These are phyloP conservation scores for Cinnamomum chago DNA, from an alignment of 164 flowering plant species.

Conservation along the genomic window DNA sequence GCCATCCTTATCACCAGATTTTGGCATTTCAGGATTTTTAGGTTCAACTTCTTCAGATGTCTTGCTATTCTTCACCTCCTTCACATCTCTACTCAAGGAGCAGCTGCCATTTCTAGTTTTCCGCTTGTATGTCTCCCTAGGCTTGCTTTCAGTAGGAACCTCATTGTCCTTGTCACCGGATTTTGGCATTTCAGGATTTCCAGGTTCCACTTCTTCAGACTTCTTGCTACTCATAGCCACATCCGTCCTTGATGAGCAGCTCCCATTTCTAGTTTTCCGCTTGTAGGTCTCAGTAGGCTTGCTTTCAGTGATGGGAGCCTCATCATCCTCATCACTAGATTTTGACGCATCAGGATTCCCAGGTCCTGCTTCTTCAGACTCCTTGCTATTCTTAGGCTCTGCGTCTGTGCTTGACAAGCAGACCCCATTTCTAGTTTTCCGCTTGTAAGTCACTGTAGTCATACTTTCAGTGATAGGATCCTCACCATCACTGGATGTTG, in stretches of 20 bases:
- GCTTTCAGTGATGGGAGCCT: neutral
- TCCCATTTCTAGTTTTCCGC: neutral
- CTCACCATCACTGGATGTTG: too few relatives aligned
- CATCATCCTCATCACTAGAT: neutral
- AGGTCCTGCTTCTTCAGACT: neutral
- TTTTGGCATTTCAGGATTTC: constrained; percentile 43
- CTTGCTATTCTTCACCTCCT: neutral
- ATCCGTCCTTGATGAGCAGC: neutral
- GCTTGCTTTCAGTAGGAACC: constrained; percentile 7
- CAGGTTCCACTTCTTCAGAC: constrained; percentile 13
- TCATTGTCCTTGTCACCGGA: constrained; percentile 17
- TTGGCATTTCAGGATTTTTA: constrained; percentile 5
- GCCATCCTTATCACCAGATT: neutral
- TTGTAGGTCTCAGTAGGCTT: neutral
- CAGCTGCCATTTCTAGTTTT: neutral
- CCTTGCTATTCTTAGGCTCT: too few relatives aligned
- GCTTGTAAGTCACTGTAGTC: too few relatives aligned
- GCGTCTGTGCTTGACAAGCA: too few relatives aligned
- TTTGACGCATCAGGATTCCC: neutral
- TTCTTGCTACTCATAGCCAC: neutral
- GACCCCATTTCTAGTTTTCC: too few relatives aligned
- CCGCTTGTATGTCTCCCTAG: neutral
- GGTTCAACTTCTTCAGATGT: neutral
- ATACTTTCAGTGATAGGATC: too few relatives aligned
- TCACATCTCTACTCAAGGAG: neutral